These are phyloP conservation scores for Termitomyces eurrhizus DNA, from an alignment of 768 basidiomycete genomes.

Conservation along the genomic window DNA sequence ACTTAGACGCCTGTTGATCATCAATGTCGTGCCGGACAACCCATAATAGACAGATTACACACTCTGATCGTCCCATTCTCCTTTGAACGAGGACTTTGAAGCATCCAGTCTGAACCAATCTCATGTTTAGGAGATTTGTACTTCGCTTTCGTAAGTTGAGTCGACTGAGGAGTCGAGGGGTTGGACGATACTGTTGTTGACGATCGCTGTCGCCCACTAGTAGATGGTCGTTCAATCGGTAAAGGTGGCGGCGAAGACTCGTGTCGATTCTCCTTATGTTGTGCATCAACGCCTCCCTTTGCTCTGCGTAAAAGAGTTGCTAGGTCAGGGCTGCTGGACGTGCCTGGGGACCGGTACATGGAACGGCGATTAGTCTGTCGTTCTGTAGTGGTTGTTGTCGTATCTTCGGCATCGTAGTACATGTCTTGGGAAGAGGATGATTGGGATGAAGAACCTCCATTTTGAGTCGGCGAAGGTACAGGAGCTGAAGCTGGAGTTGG, in stretches of 20 bases:
- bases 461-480: slow-evolving; percentile 28
- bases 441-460: slow-evolving; percentile 34
- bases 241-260: slow-evolving; percentile 41
- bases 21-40: slow-evolving; percentile 2
- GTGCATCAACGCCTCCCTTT: slow-evolving; percentile 44
- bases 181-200: slow-evolving; percentile 34
- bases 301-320: slow-evolving; percentile 84
- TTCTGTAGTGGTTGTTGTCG: slow-evolving; percentile 31
- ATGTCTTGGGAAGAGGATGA: slow-evolving; percentile 57
- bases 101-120: slow-evolving; percentile 39
- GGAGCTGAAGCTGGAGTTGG: slow-evolving; percentile 58
- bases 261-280: slow-evolving; percentile 28
- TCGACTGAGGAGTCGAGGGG: slow-evolving; percentile 22
- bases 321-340: slow-evolving; percentile 88
- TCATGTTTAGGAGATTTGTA: slow-evolving; percentile 18
- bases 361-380: slow-evolving; percentile 75
- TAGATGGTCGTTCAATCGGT: slow-evolving; percentile 30
- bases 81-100: slow-evolving; percentile 43
- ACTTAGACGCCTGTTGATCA: slow-evolving; percentile 41
- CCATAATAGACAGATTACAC: slow-evolving; percentile 14
- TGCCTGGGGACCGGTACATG: slow-evolving; percentile 85
- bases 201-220: slow-evolving; percentile 35
- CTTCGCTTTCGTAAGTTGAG: slow-evolving; percentile 34
- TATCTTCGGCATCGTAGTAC: slow-evolving; percentile 62
- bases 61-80: slow-evolving; percentile 51